These are phyloP conservation scores for Flaveria robusta DNA, from an alignment of 129 eudicot species.

Conservation along the genomic window DNA sequence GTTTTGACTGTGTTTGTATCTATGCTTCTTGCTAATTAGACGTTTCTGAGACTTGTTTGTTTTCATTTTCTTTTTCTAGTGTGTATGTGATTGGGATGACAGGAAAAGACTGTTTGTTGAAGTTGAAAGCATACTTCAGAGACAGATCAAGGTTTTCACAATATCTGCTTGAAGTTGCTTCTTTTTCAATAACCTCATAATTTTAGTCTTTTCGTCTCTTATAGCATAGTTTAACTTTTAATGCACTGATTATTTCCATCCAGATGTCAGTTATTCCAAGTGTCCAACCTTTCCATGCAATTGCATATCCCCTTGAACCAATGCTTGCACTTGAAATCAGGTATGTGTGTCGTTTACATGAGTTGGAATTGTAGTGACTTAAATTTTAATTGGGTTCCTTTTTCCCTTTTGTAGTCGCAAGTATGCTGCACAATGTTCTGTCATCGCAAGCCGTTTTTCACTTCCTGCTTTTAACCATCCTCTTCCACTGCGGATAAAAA, in stretches of 20 bases:
- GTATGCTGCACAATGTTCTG: slow-evolving; percentile 91
- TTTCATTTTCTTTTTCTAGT: slow-evolving; percentile 39
- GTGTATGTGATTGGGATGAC: slow-evolving; percentile 94
- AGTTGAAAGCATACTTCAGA: slow-evolving; percentile 84
- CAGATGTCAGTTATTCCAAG: slow-evolving; percentile 96
- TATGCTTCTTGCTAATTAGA: neutral
- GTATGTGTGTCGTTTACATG: slow-evolving; percentile 30
- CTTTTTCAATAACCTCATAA: neutral
- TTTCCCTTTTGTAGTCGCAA: slow-evolving; percentile 58
- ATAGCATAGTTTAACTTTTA: slow-evolving; percentile 1
- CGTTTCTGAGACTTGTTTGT: neutral
- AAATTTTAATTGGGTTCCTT: neutral
- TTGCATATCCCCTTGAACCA: slow-evolving; percentile 97
- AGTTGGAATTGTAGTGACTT: neutral
- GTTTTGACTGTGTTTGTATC: neutral
- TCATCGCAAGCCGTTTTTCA: slow-evolving; percentile 78
- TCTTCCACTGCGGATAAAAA: slow-evolving; percentile 60
- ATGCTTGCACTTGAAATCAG: slow-evolving; percentile 96
- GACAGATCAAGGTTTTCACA: slow-evolving; percentile 77
- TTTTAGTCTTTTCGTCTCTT: neutral
- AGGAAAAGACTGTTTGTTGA: slow-evolving; percentile 80
- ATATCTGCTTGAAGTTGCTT: neutral
- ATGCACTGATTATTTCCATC: slow-evolving; percentile 4
- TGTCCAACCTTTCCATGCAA: slow-evolving; percentile 98
- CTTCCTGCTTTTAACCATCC: slow-evolving; percentile 86